Evolutionary conservation across 1,284 basidiomycete genomes (phyloP).

Genomic region (Ustilago bromivora): DNA sequence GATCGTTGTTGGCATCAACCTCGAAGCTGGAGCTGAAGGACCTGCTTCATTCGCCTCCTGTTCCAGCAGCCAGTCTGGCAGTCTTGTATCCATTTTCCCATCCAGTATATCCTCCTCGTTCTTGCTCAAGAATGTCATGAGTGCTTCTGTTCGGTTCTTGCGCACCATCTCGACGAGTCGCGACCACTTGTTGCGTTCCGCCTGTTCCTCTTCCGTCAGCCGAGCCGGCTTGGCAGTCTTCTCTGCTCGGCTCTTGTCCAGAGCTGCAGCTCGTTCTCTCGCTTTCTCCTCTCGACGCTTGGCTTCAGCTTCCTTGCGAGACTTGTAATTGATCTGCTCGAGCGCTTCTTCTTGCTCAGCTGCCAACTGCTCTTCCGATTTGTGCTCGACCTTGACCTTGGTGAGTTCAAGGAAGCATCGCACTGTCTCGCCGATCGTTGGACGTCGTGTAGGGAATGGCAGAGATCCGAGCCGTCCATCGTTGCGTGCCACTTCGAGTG

Average conservation of each 20-base stretch:
- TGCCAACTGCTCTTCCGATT: slow-evolving; percentile 85
- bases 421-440: slow-evolving; percentile 90
- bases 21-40: slow-evolving; percentile 63
- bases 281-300: slow-evolving; percentile 50
- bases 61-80: slow-evolving; percentile 64
- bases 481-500: slow-evolving; percentile 62
- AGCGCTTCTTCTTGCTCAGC: slow-evolving; percentile 69
- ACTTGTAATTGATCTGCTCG: slow-evolving; percentile 35
- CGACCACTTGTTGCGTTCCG: slow-evolving; percentile 36
- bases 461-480: slow-evolving; percentile 69
- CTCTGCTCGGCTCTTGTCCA: slow-evolving; percentile 37
- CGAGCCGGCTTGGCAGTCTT: slow-evolving; percentile 26
- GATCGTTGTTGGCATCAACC: slow-evolving; percentile 73
- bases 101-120: slow-evolving; percentile 74
- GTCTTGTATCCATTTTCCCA: slow-evolving; percentile 50
- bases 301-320: slow-evolving; percentile 50
- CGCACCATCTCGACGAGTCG: slow-evolving; percentile 87
- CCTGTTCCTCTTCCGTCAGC: slow-evolving; percentile 46
- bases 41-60: slow-evolving; percentile 35
- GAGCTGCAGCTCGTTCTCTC: slow-evolving; percentile 23
- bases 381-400: slow-evolving; percentile 84
- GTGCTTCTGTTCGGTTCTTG: slow-evolving; percentile 84
- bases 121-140: slow-evolving; percentile 84
- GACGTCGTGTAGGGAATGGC: slow-evolving; percentile 60
- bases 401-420: slow-evolving; percentile 90